Evolutionary conservation across 805 yeast genomes (phyloP), one percentile per base, ranked within the genome.

Genomic region (Yamadazyma kitorensis): DNA sequence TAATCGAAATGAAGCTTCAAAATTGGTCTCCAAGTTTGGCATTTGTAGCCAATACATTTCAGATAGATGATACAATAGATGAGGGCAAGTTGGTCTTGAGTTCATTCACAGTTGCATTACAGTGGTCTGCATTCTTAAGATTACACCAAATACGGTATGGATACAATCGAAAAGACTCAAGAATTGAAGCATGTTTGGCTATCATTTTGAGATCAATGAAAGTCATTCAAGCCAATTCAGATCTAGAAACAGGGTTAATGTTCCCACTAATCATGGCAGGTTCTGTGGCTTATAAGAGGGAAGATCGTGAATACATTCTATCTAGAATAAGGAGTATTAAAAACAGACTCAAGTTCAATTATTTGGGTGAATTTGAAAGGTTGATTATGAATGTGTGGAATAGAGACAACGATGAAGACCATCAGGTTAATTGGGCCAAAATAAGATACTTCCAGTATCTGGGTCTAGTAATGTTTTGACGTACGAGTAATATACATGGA

Each of bases 261-360:
- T 49, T 54, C 23, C 58, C 61, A 7, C 34, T 54, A 17, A 42
- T 52, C 6, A 44, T 55, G 45, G 59, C 59, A 4, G 61, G 61
- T 0, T 51, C 58, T 7, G 58, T 54, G 8, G 50, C 50, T 6
- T 36, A 41, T 17, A 33, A 39, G 9, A 24, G 28, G 7, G 39
- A 39, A 9, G 61, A 54, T 34, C 34, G 57, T 22, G 38, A 37
- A 6, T 41, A 51, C 21, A 46, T 55, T 17, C 18, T 51, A 12
- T 17, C 39, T 11, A 37, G 57, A 34, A 39, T 55, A 13, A 29
- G 43, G 14, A 33, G 37, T 13, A 54, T 55, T 24, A 41, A 43
- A 24, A 34, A 39, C 14, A 33, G 45, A 10, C 29, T 55, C 26
- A 48, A 48, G 33, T 55, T 55, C 37, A 51, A 49, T 13, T 55